Evolutionary conservation across 2,329 filamentous ascomycete genomes (phyloP).

Genomic region (Coniochaeta sp.): DNA sequence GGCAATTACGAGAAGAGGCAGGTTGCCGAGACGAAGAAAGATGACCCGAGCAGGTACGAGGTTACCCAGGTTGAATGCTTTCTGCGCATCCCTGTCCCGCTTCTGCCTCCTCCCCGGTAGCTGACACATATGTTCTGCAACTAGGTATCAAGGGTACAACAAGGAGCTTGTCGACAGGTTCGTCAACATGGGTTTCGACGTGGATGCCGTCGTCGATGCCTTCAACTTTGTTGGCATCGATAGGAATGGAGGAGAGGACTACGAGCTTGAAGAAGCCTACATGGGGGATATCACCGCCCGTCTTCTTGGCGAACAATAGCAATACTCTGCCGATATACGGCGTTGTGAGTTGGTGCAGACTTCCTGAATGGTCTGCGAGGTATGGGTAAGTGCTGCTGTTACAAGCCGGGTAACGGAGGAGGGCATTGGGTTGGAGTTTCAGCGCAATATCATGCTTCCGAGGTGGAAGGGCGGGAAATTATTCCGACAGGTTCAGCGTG

Average conservation of each 20-base stretch:
- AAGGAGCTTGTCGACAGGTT: constrained; percentile 77
- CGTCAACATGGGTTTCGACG: constrained; percentile 82
- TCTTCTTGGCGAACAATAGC: constrained; percentile 66
- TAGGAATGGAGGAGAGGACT: constrained; percentile 67
- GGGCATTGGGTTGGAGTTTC: neutral
- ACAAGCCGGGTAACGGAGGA: neutral
- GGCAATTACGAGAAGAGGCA: constrained; percentile 39
- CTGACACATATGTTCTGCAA: neutral
- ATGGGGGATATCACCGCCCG: constrained; percentile 85
- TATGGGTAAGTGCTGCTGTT: neutral
- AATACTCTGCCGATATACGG: neutral
- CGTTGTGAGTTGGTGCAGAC: neutral
- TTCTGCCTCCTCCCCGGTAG: neutral
- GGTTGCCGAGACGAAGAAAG: constrained; percentile 41
- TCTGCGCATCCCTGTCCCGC: no score
- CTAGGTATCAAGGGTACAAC: constrained; percentile 81
- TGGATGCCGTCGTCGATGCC: constrained; percentile 77
- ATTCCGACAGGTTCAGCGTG: no score
- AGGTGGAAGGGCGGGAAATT: no score
- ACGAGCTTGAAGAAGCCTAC: constrained; percentile 81
- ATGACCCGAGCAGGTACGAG: constrained; percentile 39
- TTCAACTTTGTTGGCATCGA: constrained; percentile 80
- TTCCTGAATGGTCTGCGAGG: neutral
- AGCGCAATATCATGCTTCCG: neutral
- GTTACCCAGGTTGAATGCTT: neutral